Evolutionary conservation across 306 rosid species (phyloP).

Genomic region (Quercus parvula): DNA sequence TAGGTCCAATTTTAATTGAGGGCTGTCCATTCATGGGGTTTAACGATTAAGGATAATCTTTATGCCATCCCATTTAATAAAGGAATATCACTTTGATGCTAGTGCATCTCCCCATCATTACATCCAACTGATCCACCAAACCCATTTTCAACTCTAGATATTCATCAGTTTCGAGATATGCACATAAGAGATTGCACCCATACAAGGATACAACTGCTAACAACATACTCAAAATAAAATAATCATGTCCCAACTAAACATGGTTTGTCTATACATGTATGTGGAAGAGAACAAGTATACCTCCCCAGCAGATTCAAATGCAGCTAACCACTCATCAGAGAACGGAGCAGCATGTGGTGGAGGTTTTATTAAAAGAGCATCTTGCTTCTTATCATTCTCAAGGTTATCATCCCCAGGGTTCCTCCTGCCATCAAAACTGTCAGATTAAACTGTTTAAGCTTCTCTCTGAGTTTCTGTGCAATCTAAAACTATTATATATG

Average conservation of each 20-base stretch:
- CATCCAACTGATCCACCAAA: neutral
- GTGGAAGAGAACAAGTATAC: conserved; percentile 32
- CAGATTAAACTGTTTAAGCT: conserved; percentile 9
- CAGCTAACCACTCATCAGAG: conserved; percentile 96
- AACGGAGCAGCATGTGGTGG: conserved; percentile 66
- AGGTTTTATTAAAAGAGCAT: conserved; percentile 41
- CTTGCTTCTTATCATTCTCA: conserved; percentile 33
- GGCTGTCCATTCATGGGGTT: neutral
- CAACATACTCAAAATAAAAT: neutral
- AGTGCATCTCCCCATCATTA: neutral
- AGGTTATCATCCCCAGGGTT: conserved; percentile 31
- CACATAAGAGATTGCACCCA: neutral
- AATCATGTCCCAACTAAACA: neutral
- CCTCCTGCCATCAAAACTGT: conserved; percentile 39
- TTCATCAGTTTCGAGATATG: neutral
- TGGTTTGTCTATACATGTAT: neutral
- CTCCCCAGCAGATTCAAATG: conserved; percentile 98
- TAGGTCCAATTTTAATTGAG: neutral
- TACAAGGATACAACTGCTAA: conserved; percentile 5
- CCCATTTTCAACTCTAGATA: neutral
- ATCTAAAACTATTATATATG: neutral
- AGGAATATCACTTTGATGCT: neutral
- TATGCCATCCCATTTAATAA: neutral
- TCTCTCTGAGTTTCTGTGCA: neutral
- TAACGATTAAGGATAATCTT: neutral